Conservation (phyloP, 108 stramenopile genomes). For the Cyclostephanos invisitatus region DNA sequence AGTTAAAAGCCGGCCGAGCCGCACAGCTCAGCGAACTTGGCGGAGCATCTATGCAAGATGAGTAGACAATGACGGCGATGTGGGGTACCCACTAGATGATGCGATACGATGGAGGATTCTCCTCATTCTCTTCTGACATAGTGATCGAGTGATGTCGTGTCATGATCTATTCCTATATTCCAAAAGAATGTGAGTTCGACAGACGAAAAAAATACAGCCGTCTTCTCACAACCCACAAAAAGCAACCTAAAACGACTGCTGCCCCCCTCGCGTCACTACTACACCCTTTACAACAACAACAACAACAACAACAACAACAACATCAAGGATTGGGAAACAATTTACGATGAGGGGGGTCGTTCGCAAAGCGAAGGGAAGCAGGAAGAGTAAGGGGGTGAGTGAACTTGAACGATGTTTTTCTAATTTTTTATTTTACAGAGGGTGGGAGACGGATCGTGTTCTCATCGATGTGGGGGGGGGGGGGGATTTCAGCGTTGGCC, state of each 20-base stretch:
- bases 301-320: background rate
- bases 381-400: constrained; percentile 34
- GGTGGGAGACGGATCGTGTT: background rate
- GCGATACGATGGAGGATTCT: too few relatives aligned
- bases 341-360: constrained; percentile 29
- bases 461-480: background rate
- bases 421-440: background rate
- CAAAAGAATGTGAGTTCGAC: too few relatives aligned
- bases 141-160: too few relatives aligned
- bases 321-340: background rate
- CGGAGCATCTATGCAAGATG: too few relatives aligned
- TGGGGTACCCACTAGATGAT: too few relatives aligned
- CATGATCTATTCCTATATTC: too few relatives aligned
- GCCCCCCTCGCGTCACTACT: background rate
- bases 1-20: background rate
- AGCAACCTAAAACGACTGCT: background rate
- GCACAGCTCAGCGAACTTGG: too few relatives aligned
- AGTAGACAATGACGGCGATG: background rate
- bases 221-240: too few relatives aligned
- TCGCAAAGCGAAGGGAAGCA: constrained; percentile 33
- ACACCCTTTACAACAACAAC: background rate
- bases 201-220: too few relatives aligned
- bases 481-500: background rate
- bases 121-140: too few relatives aligned
- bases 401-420: background rate